Conservation (phyloP, 108 stramenopile genomes). For the Cylindrotheca closterium region DNA sequence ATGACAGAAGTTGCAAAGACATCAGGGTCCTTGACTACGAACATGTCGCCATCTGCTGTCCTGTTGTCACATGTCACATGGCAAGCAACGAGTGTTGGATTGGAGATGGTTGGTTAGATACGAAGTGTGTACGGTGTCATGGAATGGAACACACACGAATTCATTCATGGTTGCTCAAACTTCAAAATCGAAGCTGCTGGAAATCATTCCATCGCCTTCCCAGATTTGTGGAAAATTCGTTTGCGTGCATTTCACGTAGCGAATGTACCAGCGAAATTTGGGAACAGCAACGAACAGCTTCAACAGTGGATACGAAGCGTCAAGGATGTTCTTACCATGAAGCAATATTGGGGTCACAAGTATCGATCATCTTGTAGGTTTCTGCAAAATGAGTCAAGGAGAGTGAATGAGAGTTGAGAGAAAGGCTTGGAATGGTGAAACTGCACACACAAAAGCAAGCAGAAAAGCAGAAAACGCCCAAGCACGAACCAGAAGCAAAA, state of each 20-base stretch:
- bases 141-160: neutral
- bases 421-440: neutral
- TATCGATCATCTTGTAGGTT: slow-evolving; percentile 86
- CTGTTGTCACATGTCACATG: slow-evolving; percentile 15
- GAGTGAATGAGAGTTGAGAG: neutral
- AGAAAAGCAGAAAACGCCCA: too few relatives aligned
- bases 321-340: slow-evolving; percentile 54
- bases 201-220: neutral
- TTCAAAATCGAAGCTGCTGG: neutral
- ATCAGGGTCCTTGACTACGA: slow-evolving; percentile 85
- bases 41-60: slow-evolving; percentile 82
- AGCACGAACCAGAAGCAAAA: too few relatives aligned
- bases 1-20: slow-evolving; percentile 61
- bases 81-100: neutral
- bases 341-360: slow-evolving; percentile 65
- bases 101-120: neutral
- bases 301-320: slow-evolving; percentile 3
- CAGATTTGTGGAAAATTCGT: neutral
- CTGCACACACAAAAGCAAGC: neutral
- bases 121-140: neutral
- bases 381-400: slow-evolving; percentile 24
- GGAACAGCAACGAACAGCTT: slow-evolving; percentile 18
- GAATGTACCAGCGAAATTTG: slow-evolving; percentile 8
- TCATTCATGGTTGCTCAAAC: neutral
- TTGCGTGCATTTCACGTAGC: neutral